phyloP scores from a whole-genome alignment of 1,284 basidiomycete genomes.

The Caloboletus firmus region DNA sequence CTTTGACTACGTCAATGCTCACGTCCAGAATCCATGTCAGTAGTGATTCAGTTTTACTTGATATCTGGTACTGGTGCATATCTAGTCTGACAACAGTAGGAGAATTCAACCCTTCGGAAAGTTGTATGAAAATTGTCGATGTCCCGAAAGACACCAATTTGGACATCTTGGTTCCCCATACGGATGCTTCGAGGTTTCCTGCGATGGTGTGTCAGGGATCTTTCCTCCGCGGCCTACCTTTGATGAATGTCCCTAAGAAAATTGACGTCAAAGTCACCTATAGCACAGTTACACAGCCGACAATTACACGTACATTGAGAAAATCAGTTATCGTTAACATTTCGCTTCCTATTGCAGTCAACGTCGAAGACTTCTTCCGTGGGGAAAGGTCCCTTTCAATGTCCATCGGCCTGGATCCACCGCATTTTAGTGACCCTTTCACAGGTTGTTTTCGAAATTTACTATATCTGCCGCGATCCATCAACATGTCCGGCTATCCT shows the following conservation, averaged over 20 bases:
- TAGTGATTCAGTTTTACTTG: slow-evolving; percentile 1
- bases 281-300: slow-evolving; percentile 52
- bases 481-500: slow-evolving; percentile 68
- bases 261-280: slow-evolving; percentile 63
- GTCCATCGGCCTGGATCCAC: background rate
- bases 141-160: slow-evolving; percentile 47
- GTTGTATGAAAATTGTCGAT: slow-evolving; percentile 48
- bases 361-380: slow-evolving; percentile 86
- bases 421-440: slow-evolving; percentile 8
- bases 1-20: slow-evolving; percentile 50
- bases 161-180: slow-evolving; percentile 60
- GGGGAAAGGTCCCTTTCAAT: slow-evolving; percentile 50
- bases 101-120: slow-evolving; percentile 39
- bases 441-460: slow-evolving; percentile 77
- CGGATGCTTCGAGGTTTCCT: slow-evolving; percentile 54
- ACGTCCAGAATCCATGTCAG: slow-evolving; percentile 41
- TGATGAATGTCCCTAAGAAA: slow-evolving; percentile 47
- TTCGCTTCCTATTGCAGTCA: slow-evolving; percentile 75
- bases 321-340: slow-evolving; percentile 57
- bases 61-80: slow-evolving; percentile 14
- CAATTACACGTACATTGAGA: slow-evolving; percentile 50
- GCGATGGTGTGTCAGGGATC: slow-evolving; percentile 47
- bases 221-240: background rate
- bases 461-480: slow-evolving; percentile 72
- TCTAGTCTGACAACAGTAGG: slow-evolving; percentile 10